Evolutionary conservation across 306 rosid genomes (phyloP).

Genomic region (Citrullus amarus): DNA sequence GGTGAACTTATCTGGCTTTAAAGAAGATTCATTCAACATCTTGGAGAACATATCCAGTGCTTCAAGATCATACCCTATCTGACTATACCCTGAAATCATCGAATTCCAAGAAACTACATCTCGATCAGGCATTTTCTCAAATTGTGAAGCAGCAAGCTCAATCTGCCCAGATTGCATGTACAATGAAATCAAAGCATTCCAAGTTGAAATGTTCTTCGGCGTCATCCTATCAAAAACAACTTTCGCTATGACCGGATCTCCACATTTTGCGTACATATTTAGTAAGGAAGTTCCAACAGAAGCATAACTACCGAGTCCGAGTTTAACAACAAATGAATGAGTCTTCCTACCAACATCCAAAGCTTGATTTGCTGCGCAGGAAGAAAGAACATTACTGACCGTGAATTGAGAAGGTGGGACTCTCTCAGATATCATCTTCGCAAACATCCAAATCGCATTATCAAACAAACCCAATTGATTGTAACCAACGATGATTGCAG

Average conservation of each 20-base stretch:
- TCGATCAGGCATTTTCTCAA: slow-evolving; percentile 48
- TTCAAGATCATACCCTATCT: slow-evolving; percentile 39
- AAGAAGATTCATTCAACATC: slow-evolving; percentile 39
- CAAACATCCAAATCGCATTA: slow-evolving; percentile 37
- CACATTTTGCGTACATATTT: slow-evolving; percentile 82
- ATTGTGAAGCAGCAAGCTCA: slow-evolving; percentile 48
- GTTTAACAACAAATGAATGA: slow-evolving; percentile 53
- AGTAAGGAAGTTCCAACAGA: slow-evolving; percentile 60
- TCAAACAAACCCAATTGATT: slow-evolving; percentile 45
- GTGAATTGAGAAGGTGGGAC: slow-evolving; percentile 48
- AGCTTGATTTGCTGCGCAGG: slow-evolving; percentile 45
- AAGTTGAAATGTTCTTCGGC: slow-evolving; percentile 41
- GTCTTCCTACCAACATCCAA: slow-evolving; percentile 54
- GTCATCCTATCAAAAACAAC: slow-evolving; percentile 59
- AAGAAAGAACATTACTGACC: slow-evolving; percentile 55
- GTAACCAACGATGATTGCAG: slow-evolving; percentile 56
- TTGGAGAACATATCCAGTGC: slow-evolving; percentile 44
- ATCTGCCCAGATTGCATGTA: slow-evolving; percentile 48
- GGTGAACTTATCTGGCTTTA: slow-evolving; percentile 67
- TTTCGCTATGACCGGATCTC: slow-evolving; percentile 45
- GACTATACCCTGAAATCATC: slow-evolving; percentile 52
- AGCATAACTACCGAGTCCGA: slow-evolving; percentile 38
- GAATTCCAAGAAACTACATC: slow-evolving; percentile 72
- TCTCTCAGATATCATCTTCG: slow-evolving; percentile 38
- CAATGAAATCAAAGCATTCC: slow-evolving; percentile 64